Conservation (phyloP, 1,139 yeast genomes). For the Nakaseomyces bracarensis region DNA sequence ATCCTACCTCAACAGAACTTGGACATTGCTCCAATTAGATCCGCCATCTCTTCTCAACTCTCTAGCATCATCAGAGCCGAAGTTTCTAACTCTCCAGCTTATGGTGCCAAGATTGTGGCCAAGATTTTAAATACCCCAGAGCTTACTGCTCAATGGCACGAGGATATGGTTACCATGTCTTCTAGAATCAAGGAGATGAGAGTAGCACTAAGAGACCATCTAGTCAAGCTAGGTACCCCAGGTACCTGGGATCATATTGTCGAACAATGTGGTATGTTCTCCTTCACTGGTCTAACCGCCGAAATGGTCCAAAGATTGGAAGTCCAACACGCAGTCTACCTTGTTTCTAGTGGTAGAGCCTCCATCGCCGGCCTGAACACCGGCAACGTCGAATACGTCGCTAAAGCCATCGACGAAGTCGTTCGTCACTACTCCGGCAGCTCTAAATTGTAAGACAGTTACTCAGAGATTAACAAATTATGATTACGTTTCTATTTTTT, state of each 20-base stretch:
- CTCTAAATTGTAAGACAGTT: slow-evolving; percentile 3
- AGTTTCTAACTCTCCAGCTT: slow-evolving; percentile 90
- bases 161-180: slow-evolving; percentile 83
- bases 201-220: slow-evolving; percentile 49
- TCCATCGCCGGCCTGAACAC: slow-evolving; percentile 91
- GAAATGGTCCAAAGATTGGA: slow-evolving; percentile 79
- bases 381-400: slow-evolving; percentile 69
- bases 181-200: slow-evolving; percentile 78
- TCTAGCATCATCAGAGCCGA: slow-evolving; percentile 73
- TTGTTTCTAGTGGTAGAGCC: slow-evolving; percentile 82
- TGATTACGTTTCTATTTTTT: neutral
- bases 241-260: slow-evolving; percentile 93
- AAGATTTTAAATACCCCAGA: slow-evolving; percentile 58
- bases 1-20: slow-evolving; percentile 36
- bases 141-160: slow-evolving; percentile 73
- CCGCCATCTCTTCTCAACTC: slow-evolving; percentile 65
- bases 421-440: slow-evolving; percentile 37
- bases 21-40: slow-evolving; percentile 32
- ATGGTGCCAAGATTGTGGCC: slow-evolving; percentile 90
- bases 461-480: too few species aligned
- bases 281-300: slow-evolving; percentile 76
- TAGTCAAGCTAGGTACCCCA: slow-evolving; percentile 64
- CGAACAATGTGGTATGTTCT: slow-evolving; percentile 92
- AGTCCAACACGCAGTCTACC: slow-evolving; percentile 65
- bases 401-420: slow-evolving; percentile 75